Percentiles rank a stretch among this genome's conserved stretches.
These are phyloP conservation scores for Pythium sp. DNA, from an alignment of 352 stramenopile genomes.

Conservation along the genomic window DNA sequence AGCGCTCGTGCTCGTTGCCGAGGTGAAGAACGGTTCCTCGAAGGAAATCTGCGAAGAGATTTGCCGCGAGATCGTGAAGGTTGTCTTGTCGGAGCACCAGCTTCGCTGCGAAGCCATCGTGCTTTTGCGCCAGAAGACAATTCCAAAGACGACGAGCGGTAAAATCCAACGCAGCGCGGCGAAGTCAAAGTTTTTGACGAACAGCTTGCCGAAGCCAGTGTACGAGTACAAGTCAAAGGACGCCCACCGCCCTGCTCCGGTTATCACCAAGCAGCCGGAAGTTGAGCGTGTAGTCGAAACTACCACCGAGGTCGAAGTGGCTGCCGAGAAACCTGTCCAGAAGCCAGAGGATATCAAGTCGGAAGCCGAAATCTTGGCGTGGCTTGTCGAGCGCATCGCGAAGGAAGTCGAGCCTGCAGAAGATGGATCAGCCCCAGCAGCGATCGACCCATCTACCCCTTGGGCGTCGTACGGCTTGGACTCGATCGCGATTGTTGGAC, in stretches of 20 bases:
- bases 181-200: slow-evolving; percentile 54
- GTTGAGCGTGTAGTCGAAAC: background rate
- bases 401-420: slow-evolving; percentile 33
- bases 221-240: slow-evolving; percentile 51
- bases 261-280: slow-evolving; percentile 13
- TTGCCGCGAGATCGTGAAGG: slow-evolving; percentile 62
- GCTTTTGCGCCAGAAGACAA: slow-evolving; percentile 63
- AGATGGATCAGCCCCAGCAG: slow-evolving; percentile 16
- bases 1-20: slow-evolving; percentile 70
- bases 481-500: slow-evolving; percentile 61
- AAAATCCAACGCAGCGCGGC: slow-evolving; percentile 79
- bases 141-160: slow-evolving; percentile 83
- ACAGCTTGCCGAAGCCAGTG: slow-evolving; percentile 44
- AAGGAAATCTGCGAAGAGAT: slow-evolving; percentile 52
- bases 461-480: slow-evolving; percentile 68
- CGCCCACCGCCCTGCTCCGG: slow-evolving; percentile 12
- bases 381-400: slow-evolving; percentile 61
- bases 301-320: slow-evolving; percentile 4
- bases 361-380: slow-evolving; percentile 64
- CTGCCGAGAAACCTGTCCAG: slow-evolving; percentile 19
- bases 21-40: slow-evolving; percentile 64
- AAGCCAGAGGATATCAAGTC: slow-evolving; percentile 46
- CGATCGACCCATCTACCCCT: slow-evolving; percentile 53
- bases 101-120: slow-evolving; percentile 72
- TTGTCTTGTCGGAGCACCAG: slow-evolving; percentile 65